Percentiles rank a stretch among this genome's conserved stretches.
Evolutionary conservation across 2,329 filamentous ascomycete species (phyloP).

Genomic region (Dryadomyces quercivorus): DNA sequence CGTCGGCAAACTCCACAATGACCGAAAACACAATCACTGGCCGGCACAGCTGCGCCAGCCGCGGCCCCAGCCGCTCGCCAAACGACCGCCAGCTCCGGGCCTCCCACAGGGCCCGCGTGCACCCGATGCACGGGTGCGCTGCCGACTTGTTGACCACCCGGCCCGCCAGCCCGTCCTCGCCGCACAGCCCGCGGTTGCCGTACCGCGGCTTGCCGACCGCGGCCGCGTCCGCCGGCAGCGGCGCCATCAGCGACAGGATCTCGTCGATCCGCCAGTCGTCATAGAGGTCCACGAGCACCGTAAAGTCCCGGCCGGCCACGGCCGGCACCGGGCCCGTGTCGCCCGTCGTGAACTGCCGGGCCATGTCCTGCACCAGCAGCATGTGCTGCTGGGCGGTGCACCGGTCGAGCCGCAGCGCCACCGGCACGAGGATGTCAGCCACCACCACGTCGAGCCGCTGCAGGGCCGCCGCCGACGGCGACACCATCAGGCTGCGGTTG

Average conservation of each 20-base stretch:
- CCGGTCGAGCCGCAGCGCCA: not conserved
- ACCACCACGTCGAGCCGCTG: slow-evolving; percentile 6
- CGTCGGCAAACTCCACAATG: slow-evolving; percentile 4
- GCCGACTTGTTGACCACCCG: slow-evolving; percentile 9
- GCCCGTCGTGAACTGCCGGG: not conserved
- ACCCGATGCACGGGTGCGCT: slow-evolving; percentile 8
- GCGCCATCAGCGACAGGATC: slow-evolving; percentile 7
- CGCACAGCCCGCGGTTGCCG: not conserved
- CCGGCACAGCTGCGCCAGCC: slow-evolving; percentile 6
- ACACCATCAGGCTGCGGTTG: too few relatives aligned
- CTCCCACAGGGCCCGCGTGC: slow-evolving; percentile 9
- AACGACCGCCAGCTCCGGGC: slow-evolving; percentile 2
- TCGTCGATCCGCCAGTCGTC: slow-evolving; percentile 12
- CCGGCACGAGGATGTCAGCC: slow-evolving; percentile 9
- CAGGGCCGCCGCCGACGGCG: not conserved
- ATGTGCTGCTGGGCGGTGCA: not conserved
- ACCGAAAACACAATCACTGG: slow-evolving; percentile 10
- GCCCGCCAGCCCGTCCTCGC: not conserved
- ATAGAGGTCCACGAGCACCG: slow-evolving; percentile 10
- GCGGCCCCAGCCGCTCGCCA: slow-evolving; percentile 2
- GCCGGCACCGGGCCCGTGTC: not conserved
- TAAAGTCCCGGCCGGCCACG: slow-evolving; percentile 8
- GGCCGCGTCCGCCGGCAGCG: not conserved
- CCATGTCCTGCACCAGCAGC: not conserved
- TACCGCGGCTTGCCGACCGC: not conserved